A percentile compares a stretch with the other conserved stretches of the same genome.
These are phyloP conservation scores for Xylaria nigripes DNA, from an alignment of 495 filamentous ascomycete species.

Conservation along the genomic window DNA sequence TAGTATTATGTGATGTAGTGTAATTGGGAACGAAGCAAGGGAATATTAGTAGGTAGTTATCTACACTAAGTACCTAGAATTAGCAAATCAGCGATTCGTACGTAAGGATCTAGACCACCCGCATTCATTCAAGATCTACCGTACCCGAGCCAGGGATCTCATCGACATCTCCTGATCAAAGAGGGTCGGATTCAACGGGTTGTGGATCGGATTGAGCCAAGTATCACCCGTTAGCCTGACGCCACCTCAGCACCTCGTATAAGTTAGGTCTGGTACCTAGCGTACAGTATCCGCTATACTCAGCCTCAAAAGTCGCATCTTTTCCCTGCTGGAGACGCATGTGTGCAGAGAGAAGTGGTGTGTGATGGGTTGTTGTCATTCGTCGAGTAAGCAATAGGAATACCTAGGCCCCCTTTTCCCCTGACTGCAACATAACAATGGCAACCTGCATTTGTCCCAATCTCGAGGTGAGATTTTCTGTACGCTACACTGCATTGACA, in stretches of 20 bases:
- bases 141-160: constrained; percentile 6
- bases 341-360: constrained; percentile 3
- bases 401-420: background rate
- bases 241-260: constrained; percentile 12
- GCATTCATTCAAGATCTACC: constrained; percentile 4
- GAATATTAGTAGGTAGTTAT: too few species aligned
- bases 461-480: background rate
- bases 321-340: background rate
- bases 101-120: background rate
- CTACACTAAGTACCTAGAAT: too few species aligned
- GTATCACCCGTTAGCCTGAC: background rate
- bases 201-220: constrained; percentile 2
- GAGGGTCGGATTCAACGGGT: constrained; percentile 5
- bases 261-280: background rate
- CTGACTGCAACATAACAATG: background rate
- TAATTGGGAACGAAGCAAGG: too few species aligned
- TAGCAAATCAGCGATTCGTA: constrained; percentile 4
- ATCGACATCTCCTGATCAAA: background rate
- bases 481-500: background rate
- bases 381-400: background rate
- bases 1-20: too few species aligned
- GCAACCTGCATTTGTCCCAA: background rate
- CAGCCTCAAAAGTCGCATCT: constrained; percentile 10
- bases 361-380: constrained; percentile 3
- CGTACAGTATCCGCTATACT: background rate